Evolutionary conservation across 1,284 basidiomycete genomes (phyloP).

Genomic region (Termitomyces sp.): DNA sequence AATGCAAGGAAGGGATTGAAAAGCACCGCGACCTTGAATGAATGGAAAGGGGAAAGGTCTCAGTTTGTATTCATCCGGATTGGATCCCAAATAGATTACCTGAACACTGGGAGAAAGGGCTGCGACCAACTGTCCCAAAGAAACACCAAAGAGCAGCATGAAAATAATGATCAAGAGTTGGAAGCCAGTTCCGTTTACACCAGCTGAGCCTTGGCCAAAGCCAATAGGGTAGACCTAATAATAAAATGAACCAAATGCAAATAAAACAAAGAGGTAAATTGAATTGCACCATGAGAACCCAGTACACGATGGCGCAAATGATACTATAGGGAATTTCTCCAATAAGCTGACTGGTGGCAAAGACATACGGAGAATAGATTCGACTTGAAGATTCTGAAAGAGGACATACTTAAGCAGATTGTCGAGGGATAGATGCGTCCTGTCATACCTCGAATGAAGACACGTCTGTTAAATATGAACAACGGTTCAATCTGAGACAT

Average conservation of each 20-base stretch:
- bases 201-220: conserved; percentile 61
- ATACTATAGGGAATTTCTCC: conserved; percentile 81
- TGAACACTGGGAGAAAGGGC: conserved; percentile 72
- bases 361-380: conserved; percentile 77
- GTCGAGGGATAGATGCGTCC: background rate
- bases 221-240: conserved; percentile 62
- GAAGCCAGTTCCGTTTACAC: conserved; percentile 68
- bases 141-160: conserved; percentile 75
- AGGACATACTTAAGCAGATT: background rate
- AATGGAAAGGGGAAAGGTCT: no score
- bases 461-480: conserved; percentile 77
- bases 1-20: conserved; percentile 78
- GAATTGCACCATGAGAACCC: conserved; percentile 62
- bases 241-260: background rate
- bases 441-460: conserved; percentile 59
- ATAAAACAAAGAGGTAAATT: conserved; percentile 1
- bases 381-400: conserved; percentile 61
- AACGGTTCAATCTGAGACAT: conserved; percentile 81
- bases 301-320: conserved; percentile 71
- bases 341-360: conserved; percentile 77
- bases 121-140: conserved; percentile 71
- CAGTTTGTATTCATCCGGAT: no score
- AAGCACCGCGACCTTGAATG: conserved; percentile 58
- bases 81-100: conserved; percentile 21
- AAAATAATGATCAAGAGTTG: conserved; percentile 68